phyloP scores from a whole-genome alignment of 2,329 filamentous ascomycete species.

The Fusarium setosum region DNA sequence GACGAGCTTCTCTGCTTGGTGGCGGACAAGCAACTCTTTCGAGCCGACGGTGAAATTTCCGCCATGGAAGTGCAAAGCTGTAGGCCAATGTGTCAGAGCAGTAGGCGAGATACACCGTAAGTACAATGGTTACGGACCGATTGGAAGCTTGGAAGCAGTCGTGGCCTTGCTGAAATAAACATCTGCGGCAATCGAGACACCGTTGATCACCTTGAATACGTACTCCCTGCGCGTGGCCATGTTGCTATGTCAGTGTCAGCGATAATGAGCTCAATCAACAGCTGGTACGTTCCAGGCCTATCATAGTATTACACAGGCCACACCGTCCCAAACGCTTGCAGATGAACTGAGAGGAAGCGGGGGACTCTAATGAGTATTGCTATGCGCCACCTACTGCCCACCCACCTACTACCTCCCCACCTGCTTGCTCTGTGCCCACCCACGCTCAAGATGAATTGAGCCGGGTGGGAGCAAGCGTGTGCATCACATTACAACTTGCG shows the following conservation, averaged over 20 bases:
- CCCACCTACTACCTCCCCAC: not conserved
- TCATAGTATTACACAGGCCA: not conserved
- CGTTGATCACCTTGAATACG: not conserved
- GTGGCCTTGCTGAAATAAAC: slow-evolving; percentile 1
- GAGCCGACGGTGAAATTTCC: not conserved
- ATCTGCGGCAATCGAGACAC: not conserved
- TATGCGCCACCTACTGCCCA: not conserved
- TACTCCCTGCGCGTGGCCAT: not conserved
- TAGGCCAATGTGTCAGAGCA: not conserved
- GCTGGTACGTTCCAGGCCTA: not conserved
- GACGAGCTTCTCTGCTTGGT: not conserved
- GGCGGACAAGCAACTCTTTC: not conserved
- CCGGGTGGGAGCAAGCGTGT: not conserved
- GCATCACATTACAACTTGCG: not conserved
- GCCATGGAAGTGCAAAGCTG: slow-evolving; percentile 1
- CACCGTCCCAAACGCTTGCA: not conserved
- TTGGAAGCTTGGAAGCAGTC: not conserved
- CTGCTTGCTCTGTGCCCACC: not conserved
- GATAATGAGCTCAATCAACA: not conserved
- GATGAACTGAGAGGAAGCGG: not conserved
- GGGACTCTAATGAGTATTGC: not conserved
- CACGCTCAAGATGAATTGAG: not conserved
- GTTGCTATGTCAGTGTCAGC: not conserved
- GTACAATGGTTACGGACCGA: not conserved
- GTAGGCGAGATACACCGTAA: not conserved